These are phyloP conservation scores for Fomitopsis betulina DNA, from an alignment of 1,284 basidiomycete genomes.

Conservation along the genomic window DNA sequence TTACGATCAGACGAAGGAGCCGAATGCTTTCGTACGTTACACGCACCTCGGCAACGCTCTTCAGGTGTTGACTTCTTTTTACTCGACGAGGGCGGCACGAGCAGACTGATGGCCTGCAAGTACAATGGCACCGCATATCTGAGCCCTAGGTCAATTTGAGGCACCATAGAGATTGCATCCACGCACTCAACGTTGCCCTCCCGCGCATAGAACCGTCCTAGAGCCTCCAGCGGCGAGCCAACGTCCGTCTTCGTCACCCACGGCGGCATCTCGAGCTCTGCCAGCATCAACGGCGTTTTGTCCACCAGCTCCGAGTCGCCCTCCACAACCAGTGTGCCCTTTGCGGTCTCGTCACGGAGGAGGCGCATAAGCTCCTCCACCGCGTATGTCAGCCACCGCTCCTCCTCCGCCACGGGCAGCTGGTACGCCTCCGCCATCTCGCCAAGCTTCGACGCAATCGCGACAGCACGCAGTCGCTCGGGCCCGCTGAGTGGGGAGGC, in stretches of 20 bases:
- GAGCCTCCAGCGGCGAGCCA: conserved; percentile 63
- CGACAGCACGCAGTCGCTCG: conserved; percentile 56
- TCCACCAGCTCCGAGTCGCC: conserved; percentile 11
- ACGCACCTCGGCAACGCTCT: conserved; percentile 58
- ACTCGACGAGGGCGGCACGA: conserved; percentile 46
- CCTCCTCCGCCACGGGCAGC: conserved; percentile 42
- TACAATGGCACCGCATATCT: conserved; percentile 67
- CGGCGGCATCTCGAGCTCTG: conserved; percentile 52
- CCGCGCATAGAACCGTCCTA: conserved; percentile 60
- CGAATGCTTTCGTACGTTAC: too few relatives aligned
- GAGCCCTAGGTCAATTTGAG: neutral
- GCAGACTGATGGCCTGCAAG: conserved; percentile 59
- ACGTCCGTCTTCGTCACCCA: conserved; percentile 64
- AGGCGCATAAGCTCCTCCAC: conserved; percentile 52
- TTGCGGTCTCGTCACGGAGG: conserved; percentile 12
- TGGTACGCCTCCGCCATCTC: conserved; percentile 44
- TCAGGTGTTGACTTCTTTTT: conserved; percentile 34
- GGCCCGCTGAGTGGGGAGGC: conserved; percentile 29
- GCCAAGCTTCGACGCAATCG: conserved; percentile 65
- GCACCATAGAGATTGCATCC: neutral
- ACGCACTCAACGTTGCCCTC: conserved; percentile 60
- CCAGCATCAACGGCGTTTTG: conserved; percentile 29
- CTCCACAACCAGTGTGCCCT: conserved; percentile 7
- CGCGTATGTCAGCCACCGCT: conserved; percentile 56
- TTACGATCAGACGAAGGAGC: neutral